A percentile compares a stretch with the other conserved stretches of the same genome.
These are phyloP conservation scores for Petunia secreta DNA, from an alignment of 257 asterid genomes.

Conservation along the genomic window DNA sequence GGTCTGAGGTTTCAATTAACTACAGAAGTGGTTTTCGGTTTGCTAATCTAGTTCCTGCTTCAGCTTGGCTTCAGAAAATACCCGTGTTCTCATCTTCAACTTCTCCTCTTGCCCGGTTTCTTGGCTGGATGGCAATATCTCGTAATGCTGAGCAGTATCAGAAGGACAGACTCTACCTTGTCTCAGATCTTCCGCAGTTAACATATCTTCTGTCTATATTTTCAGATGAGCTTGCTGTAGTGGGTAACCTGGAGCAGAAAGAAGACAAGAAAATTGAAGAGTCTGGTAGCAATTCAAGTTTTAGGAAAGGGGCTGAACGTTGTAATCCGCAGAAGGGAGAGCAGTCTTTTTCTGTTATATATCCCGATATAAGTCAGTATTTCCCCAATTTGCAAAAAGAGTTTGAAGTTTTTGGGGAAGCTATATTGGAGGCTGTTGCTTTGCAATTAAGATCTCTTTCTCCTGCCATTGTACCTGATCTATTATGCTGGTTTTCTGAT, in stretches of 20 bases:
- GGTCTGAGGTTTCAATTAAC: constrained; percentile 51
- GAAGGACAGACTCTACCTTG: constrained; percentile 85
- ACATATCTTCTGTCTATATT: constrained; percentile 69
- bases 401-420: constrained; percentile 83
- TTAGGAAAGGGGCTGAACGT: constrained; percentile 41
- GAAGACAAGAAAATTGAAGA: constrained; percentile 41
- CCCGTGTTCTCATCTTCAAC: constrained; percentile 71
- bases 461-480: constrained; percentile 71
- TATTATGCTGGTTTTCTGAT: constrained; percentile 89
- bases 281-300: constrained; percentile 35
- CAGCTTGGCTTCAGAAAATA: constrained; percentile 81
- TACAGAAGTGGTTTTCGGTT: constrained; percentile 67
- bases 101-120: constrained; percentile 78
- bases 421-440: constrained; percentile 88
- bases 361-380: constrained; percentile 71
- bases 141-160: constrained; percentile 83
- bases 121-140: constrained; percentile 97
- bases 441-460: constrained; percentile 87
- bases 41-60: constrained; percentile 81
- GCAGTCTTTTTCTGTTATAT: constrained; percentile 63
- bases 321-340: constrained; percentile 47
- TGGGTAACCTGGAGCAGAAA: constrained; percentile 60
- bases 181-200: constrained; percentile 77
- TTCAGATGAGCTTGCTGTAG: constrained; percentile 82
- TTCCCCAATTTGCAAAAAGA: constrained; percentile 84